Evolutionary conservation across 2,329 filamentous ascomycete genomes (phyloP), one percentile per base, ranked within the genome.

Genomic region (Monascus ruber): DNA sequence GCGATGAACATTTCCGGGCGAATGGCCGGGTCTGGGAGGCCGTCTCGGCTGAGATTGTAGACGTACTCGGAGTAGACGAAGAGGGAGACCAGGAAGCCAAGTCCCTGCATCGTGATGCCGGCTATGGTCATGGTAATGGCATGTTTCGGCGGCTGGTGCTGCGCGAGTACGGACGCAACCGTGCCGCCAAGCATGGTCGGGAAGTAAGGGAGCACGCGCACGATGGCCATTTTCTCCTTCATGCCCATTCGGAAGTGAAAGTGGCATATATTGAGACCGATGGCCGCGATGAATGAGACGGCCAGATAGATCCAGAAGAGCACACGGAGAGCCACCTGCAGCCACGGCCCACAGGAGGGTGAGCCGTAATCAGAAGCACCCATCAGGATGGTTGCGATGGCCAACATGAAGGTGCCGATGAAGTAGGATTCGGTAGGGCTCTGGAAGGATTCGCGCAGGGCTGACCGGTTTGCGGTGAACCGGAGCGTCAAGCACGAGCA

Each of bases 241-340:
- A 29, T 6, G 28, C 28, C 28, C 28, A 29, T 29, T 29, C 10
- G 28, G 6, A 29, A 10, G 28, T 29, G 28, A 6, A 6, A 29
- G 28, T 6, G 6, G 28, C 10, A 29, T 10, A 29, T 29, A 10
- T 29, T 29, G 6, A 6, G 28, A 3, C 6, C 6, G 6, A 29
- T 10, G 44, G 46, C 37, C 38, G 47, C 17, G 26, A 43, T 11
- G 5, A 35, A 33, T 3, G 48, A 38, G 10, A 77, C 73, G 0
- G 66, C 61, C 4, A 76, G 66, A 51, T 86, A 86, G 1, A 69
- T 62, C 79, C 81, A 86, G 56, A 83, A 86, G 1, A 73, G 63
- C 0, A 77, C 64, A 35, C 76, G 68, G 1, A 84, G 68, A 0
- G 69, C 71, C 54, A 69, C 71, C 2, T 73, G 60, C 1, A 83